Conservation (phyloP, 2,329 filamentous ascomycete genomes). For the Colletotrichum salicis region DNA sequence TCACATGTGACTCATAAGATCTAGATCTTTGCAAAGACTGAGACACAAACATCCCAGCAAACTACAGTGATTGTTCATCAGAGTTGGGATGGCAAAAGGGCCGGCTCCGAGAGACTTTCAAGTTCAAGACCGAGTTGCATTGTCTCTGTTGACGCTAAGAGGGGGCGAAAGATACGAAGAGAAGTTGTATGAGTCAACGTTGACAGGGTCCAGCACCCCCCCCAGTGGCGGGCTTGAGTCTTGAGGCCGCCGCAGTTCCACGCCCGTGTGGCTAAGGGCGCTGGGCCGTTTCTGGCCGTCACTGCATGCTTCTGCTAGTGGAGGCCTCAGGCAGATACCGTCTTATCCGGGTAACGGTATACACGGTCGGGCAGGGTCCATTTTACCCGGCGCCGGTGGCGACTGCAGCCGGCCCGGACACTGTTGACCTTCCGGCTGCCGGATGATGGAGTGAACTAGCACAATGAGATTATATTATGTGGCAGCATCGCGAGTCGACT, state of each 20-base stretch:
- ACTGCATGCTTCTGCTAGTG: neutral
- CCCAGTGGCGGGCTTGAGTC: neutral
- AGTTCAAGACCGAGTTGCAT: neutral
- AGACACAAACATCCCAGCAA: neutral
- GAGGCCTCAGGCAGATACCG: neutral
- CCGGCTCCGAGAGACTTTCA: neutral
- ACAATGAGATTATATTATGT: neutral
- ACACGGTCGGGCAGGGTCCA: neutral
- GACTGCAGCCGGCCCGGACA: neutral
- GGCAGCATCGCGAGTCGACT: neutral
- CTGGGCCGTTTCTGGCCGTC: neutral
- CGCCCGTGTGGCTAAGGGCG: neutral
- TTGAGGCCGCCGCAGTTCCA: no score
- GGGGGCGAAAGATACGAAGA: neutral
- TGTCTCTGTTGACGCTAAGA: neutral
- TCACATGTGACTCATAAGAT: neutral
- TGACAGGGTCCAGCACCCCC: conserved; percentile 2
- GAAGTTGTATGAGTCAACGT: neutral
- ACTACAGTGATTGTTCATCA: neutral
- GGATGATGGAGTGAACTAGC: neutral
- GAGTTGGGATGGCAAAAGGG: neutral
- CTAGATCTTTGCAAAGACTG: neutral
- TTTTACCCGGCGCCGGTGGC: neutral
- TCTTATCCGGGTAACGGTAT: neutral
- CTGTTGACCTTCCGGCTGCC: neutral